Evolutionary conservation across 2,329 filamentous ascomycete species (phyloP), one percentile per base, ranked within the genome.

Genomic region (Sclerotinia borealis): DNA sequence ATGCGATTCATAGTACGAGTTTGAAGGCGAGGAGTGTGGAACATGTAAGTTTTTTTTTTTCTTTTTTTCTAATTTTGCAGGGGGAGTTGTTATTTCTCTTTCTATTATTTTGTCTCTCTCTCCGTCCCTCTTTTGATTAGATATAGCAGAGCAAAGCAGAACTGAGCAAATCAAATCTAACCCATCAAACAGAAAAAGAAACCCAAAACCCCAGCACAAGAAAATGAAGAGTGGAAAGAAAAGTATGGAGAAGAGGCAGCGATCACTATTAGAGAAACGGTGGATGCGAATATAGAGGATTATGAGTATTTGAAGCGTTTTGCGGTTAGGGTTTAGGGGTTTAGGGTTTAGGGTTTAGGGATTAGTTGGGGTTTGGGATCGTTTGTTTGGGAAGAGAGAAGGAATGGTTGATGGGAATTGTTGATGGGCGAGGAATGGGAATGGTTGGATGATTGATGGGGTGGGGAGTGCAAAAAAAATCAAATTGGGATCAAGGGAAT

Each of bases 301-400:
- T 95, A 95, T 75, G 89, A 93, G 76, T 92, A 93, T 74, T 78
- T 95, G 76, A 93, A 90, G 82, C 82, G 85, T 71, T 95, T 91
- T 77, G 86, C 86, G 65, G 80, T 92, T 72, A 83, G 84, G 75
- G 78, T 85, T 66, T 85, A 56, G 49, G 22, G 27, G 47, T n/a
- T n/a, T 51, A 4, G n/a, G n/a, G 9, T 47, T 3, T 3, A 55
- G n/a, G 22, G 25, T 11, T n/a, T 29, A 13, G 13, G 17, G 19
- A 34, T 19, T 11, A n/a, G n/a, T n/a, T n/a, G n/a, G n/a, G n/a
- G n/a, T n/a, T n/a, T n/a, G 15, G 22, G 22, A 19, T n/a, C n/a
- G n/a, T n/a, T n/a, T n/a, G n/a, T n/a, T n/a, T n/a, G n/a, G 4
- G 9, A 5, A n/a, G 13, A n/a, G 4, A n/a, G 9, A 7, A 29